A percentile compares a stretch with the other conserved stretches of the same genome.
Evolutionary conservation across 2,329 filamentous ascomycete species (phyloP).

Genomic region (Tolypocladium ovalisporum): DNA sequence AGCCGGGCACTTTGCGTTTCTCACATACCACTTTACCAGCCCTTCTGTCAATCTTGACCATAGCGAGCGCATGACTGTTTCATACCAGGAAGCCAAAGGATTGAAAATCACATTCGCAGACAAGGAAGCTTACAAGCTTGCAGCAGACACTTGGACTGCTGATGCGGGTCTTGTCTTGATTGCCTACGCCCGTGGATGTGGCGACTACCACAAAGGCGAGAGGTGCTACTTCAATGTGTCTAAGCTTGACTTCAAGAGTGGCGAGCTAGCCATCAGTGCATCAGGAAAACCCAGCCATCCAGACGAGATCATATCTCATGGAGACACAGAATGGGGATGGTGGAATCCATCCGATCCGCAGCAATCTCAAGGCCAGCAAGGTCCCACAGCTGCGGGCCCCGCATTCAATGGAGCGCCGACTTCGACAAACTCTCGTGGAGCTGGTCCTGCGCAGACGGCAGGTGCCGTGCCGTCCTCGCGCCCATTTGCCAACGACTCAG

Average conservation of each 20-base stretch:
- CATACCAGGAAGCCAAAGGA: conserved; percentile 1
- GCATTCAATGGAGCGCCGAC: background rate
- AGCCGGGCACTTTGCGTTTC: conserved; percentile 13
- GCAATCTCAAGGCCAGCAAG: background rate
- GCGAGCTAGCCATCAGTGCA: conserved; percentile 8
- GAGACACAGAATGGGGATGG: conserved; percentile 15
- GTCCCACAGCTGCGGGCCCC: background rate
- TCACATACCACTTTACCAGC: conserved; percentile 14
- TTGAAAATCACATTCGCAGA: conserved; percentile 8
- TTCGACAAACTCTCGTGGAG: background rate
- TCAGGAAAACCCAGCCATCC: conserved; percentile 9
- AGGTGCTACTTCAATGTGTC: conserved; percentile 18
- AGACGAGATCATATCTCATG: conserved; percentile 9
- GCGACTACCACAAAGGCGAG: conserved; percentile 12
- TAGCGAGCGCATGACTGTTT: conserved; percentile 8
- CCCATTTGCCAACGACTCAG: background rate
- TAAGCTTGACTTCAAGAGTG: conserved; percentile 6
- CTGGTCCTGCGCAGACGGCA: background rate
- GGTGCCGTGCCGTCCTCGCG: background rate
- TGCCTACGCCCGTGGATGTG: conserved; percentile 13
- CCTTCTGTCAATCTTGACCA: conserved; percentile 20
- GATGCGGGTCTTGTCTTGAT: conserved; percentile 14
- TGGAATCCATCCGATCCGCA: conserved; percentile 7
- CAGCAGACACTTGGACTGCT: conserved; percentile 9
- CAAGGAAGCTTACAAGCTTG: conserved; percentile 12